Conservation (phyloP, 306 rosid genomes). For the Neltuma alba region DNA sequence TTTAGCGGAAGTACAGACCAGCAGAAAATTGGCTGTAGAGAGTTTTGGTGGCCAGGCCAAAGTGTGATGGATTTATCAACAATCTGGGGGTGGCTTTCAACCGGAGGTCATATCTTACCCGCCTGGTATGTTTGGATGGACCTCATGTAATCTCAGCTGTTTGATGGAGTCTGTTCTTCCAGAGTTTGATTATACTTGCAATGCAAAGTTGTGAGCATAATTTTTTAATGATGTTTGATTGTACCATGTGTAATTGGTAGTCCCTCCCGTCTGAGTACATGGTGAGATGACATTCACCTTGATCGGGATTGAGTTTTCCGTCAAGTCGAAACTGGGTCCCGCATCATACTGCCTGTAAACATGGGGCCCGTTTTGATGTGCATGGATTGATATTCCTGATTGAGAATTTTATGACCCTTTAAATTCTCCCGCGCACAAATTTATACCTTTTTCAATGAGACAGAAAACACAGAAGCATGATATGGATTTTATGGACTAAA, state of each 20-base stretch:
- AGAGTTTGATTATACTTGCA: constrained; percentile 37
- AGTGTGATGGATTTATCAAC: constrained; percentile 29
- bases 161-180: constrained; percentile 37
- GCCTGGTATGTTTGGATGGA: constrained; percentile 27
- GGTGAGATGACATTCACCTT: constrained; percentile 46
- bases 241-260: constrained; percentile 50
- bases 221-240: constrained; percentile 46
- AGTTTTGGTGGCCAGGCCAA: constrained; percentile 31
- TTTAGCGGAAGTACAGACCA: constrained; percentile 36
- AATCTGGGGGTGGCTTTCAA: constrained; percentile 19
- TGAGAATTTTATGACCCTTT: background rate
- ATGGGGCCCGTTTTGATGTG: background rate
- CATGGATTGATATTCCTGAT: background rate
- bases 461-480: background rate
- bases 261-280: constrained; percentile 29
- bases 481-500: background rate
- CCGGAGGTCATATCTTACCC: constrained; percentile 23
- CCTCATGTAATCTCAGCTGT: constrained; percentile 35
- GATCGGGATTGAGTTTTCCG: constrained; percentile 28
- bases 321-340: constrained; percentile 32
- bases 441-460: background rate
- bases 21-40: constrained; percentile 34
- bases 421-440: background rate
- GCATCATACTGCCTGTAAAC: constrained; percentile 3
- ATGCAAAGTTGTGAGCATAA: constrained; percentile 43